Evolutionary conservation across 1,284 basidiomycete genomes (phyloP), one percentile per base, ranked within the genome.

Genomic region (Ganoderma lingzhi): DNA sequence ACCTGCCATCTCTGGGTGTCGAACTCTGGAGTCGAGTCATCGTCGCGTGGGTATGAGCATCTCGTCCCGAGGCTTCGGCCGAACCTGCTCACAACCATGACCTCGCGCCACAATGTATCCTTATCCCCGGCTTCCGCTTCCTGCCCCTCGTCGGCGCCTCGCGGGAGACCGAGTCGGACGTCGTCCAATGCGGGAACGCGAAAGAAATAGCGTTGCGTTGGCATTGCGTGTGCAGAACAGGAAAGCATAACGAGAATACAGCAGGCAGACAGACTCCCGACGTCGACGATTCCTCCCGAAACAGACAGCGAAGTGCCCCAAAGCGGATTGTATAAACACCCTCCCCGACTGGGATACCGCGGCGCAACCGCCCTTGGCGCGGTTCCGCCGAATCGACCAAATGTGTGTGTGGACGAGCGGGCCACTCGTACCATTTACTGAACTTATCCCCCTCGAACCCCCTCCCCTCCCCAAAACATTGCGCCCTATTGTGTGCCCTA

Each of bases 241-340:
- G 63, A 71, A 48, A 71, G 70, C 66, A 63, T 64, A 53, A 56
- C 58, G 67, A 64, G 8, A 53, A 53, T 32, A 66, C 51, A 60
- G 60, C 63, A 51, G 32, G 23, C 56, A 51, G 60, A 65, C 28
- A 59, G 41, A 39, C 56, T 23, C 23, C 23, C 63, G 44, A 64
- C 44, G 45, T 42, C 59, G 59, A 56, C 44, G 44, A 19, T 19
- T 37, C 37, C 15, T 19, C 42, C 56, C 53, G 51, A 60, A 42
- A 45, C 51, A 63, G 45, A 66, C 44, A 55, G 53, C 59, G 59
- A 55, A 35, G 44, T 44, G 30, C 59, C 60, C 28, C 35, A 55
- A 65, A 63, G 23, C 32, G 8, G 17, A 42, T 37, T 32, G 28
- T 64, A 66, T 53, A 70, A 73, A 66, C 62, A 48, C 63, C 53